Conservation (phyloP, 2,329 filamentous ascomycete genomes). For the Diatrype stigma region DNA sequence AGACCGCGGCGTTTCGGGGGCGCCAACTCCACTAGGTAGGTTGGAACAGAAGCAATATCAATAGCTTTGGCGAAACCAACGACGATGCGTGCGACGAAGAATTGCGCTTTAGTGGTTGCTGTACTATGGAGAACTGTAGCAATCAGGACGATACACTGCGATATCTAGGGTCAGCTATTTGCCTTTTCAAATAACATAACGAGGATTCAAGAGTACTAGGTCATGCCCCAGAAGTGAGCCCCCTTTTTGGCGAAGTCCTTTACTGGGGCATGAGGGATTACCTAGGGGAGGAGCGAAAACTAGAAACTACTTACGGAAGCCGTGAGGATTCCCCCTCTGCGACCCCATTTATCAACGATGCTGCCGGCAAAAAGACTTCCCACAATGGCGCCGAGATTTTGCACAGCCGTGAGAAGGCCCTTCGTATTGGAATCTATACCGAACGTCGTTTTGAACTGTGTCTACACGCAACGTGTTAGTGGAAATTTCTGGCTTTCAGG, state of each 20-base stretch:
- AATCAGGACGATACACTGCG: constrained; percentile 2
- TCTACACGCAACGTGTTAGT: background rate
- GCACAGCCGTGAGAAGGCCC: constrained; percentile 1
- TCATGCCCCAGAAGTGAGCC: too few relatives aligned
- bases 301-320: too few relatives aligned
- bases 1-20: constrained; percentile 1
- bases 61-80: constrained; percentile 1
- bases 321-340: constrained; percentile 2
- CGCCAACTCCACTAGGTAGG: constrained; percentile 4
- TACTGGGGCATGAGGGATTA: too few relatives aligned
- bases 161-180: too few relatives aligned
- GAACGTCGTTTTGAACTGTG: background rate
- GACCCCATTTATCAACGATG: constrained; percentile 1
- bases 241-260: too few relatives aligned
- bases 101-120: constrained; percentile 1
- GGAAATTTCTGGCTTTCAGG: too few relatives aligned
- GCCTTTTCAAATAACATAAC: too few relatives aligned
- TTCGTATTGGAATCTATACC: background rate
- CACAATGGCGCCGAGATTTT: constrained; percentile 1
- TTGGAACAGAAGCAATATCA: constrained; percentile 2
- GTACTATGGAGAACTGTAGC: constrained; percentile 1
- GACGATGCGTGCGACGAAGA: constrained; percentile 4
- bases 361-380: constrained; percentile 2
- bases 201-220: too few relatives aligned
- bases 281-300: too few relatives aligned